Conservation (phyloP, 805 yeast species). For the Yarrowia sp. region DNA sequence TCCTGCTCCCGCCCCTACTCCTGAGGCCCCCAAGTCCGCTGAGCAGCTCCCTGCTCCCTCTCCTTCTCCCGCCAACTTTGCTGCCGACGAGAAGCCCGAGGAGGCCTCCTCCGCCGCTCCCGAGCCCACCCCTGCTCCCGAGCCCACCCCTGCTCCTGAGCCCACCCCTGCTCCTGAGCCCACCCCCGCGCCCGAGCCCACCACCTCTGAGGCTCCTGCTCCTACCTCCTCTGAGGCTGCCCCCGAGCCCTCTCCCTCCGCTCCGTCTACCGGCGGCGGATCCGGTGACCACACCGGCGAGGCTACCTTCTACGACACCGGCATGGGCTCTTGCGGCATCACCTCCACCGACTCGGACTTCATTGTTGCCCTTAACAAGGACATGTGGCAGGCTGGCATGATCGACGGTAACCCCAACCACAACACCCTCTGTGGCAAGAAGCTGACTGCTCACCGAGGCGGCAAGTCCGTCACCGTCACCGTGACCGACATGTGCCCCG, state of each 20-base stretch:
- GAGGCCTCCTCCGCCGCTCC: slow-evolving; percentile 1
- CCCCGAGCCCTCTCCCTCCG: slow-evolving; percentile 25
- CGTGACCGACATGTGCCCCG: slow-evolving; percentile 58
- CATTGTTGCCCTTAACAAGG: slow-evolving; percentile 53
- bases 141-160: not conserved
- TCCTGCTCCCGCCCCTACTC: slow-evolving; percentile 26
- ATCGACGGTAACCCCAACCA: slow-evolving; percentile 43
- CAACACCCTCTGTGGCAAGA: slow-evolving; percentile 51
- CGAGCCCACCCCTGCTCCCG: not conserved
- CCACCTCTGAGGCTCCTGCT: slow-evolving; percentile 23
- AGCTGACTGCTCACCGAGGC: slow-evolving; percentile 47
- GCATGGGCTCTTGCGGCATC: slow-evolving; percentile 56
- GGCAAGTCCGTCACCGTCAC: slow-evolving; percentile 56
- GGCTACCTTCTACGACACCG: slow-evolving; percentile 34
- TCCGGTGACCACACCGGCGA: slow-evolving; percentile 32
- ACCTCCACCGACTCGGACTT: slow-evolving; percentile 47
- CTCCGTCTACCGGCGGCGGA: slow-evolving; percentile 27
- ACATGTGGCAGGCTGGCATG: slow-evolving; percentile 46
- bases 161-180: not conserved
- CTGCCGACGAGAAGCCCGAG: slow-evolving; percentile 10
- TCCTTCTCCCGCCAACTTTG: slow-evolving; percentile 17
- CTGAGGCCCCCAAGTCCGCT: slow-evolving; percentile 26
- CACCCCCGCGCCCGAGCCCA: slow-evolving; percentile 16
- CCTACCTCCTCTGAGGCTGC: slow-evolving; percentile 25
- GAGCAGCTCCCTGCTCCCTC: slow-evolving; percentile 24